phyloP scores from a whole-genome alignment of 1,139 yeast species.

The Candida sanyaensis region DNA sequence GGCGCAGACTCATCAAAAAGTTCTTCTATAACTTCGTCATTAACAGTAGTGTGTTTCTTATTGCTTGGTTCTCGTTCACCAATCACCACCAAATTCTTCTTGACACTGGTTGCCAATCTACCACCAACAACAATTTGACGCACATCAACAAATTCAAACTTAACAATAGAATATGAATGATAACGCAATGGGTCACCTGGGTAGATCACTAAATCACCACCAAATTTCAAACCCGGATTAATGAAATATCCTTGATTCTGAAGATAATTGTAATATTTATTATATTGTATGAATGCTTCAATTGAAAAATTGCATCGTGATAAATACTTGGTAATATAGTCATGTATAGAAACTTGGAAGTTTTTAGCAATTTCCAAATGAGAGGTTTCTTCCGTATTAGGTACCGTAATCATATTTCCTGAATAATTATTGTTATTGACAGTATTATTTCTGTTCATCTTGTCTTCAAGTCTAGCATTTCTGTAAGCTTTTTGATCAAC shows the following conservation, averaged over 20 bases:
- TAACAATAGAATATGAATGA: conserved; percentile 72
- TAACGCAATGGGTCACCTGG: conserved; percentile 88
- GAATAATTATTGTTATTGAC: neutral
- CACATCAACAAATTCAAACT: conserved; percentile 47
- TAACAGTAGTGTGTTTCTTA: conserved; percentile 26
- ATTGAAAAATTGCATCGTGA: neutral
- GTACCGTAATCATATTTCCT: conserved; percentile 11
- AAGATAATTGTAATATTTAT: conserved; percentile 34
- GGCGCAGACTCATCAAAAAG: conserved; percentile 18
- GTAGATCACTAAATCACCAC: conserved; percentile 85
- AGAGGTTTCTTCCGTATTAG: conserved; percentile 9
- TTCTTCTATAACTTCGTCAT: conserved; percentile 9
- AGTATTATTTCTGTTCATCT: neutral
- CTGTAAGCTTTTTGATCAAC: conserved; percentile 28
- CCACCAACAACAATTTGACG: conserved; percentile 77
- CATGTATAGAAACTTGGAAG: conserved; percentile 8
- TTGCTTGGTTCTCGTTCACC: conserved; percentile 3
- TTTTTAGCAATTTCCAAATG: conserved; percentile 11
- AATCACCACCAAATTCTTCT: conserved; percentile 77
- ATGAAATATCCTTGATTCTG: conserved; percentile 53
- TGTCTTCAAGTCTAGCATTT: neutral
- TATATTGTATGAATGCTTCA: conserved; percentile 13
- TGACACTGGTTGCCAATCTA: conserved; percentile 88
- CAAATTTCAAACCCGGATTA: conserved; percentile 88
- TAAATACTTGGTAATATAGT: conserved; percentile 11